phyloP scores from a whole-genome alignment of 805 yeast species.

The Candida corydali region DNA sequence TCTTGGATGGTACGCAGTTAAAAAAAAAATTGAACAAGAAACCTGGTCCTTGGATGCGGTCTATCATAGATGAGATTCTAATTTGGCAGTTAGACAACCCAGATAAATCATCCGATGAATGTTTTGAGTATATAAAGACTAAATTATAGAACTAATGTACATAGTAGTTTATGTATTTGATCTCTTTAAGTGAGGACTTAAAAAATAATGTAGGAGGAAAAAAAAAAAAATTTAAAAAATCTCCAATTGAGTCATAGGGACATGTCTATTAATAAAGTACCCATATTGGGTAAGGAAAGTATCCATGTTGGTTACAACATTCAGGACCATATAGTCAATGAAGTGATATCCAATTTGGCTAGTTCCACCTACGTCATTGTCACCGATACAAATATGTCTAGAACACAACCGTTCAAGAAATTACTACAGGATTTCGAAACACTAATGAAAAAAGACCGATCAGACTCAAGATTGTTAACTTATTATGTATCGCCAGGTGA shows the following conservation, averaged over 20 bases:
- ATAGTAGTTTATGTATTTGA: no score
- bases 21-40: conserved; percentile 47
- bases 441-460: conserved; percentile 32
- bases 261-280: conserved; percentile 47
- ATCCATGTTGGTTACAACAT: conserved; percentile 90
- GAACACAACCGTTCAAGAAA: conserved; percentile 55
- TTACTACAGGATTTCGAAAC: conserved; percentile 42
- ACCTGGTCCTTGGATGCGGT: conserved; percentile 86
- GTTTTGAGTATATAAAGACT: conserved; percentile 42
- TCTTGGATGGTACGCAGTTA: conserved; percentile 74
- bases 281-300: conserved; percentile 75
- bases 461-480: conserved; percentile 61
- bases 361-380: conserved; percentile 92
- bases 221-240: conserved; percentile 2
- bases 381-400: conserved; percentile 76
- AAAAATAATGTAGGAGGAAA: no score
- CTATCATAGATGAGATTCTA: conserved; percentile 50
- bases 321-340: conserved; percentile 66
- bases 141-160: conserved; percentile 9
- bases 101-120: conserved; percentile 45
- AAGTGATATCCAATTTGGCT: conserved; percentile 54
- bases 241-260: neutral
- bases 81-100: conserved; percentile 82
- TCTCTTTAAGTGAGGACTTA: no score
- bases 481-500: conserved; percentile 91